Base-by-base conservation (phyloP, 176 grass and related monocot species). In the Avena sativa region DNA sequence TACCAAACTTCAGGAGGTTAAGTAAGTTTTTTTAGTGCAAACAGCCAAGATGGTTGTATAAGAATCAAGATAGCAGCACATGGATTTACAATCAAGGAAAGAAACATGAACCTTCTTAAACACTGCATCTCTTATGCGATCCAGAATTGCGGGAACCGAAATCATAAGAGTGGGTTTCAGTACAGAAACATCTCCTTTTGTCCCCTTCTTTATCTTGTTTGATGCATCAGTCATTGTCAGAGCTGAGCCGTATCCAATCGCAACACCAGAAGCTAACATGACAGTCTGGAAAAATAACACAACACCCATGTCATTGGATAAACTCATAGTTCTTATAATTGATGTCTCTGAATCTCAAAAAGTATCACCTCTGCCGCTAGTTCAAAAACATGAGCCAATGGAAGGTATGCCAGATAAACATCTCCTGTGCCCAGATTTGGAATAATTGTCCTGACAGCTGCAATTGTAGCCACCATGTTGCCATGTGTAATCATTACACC, bases 401-500 rank as follows among this genome's bases (percentile, higher is more conserved):
- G 95, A 79, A 95, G 86, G 88, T 97, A 97, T 23, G 91, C 87
- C 76, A 97, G 59, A 85, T 97, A 95, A 76, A 90, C 79, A 85
- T 97, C 92, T 12, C 84, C 79, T 1, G 47, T 81, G 51, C 95
- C 95, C 73, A 97, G 74, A 19, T 89, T 87, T 76, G 92, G 92
- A 72, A 97, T 62, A 20, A 95, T 92, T 80, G 92, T 93, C 89
- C 82, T 91, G 40, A 97, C 91, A 74, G 85, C 92, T 85, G 95
- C 91, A 71, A 85, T 79, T 38, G 86, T 93, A 21, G 95, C 89
- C 76, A 97, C 87, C 84, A 95, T 91, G 64, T 97, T 97, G 57
- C 92, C 89, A 91, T 97, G 95, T 21, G 92, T 90, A 77, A 97
- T 97, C 93, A 97, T 97, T 20, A 97, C 95, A 79, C 95, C 95